phyloP scores from a whole-genome alignment of 2,329 filamentous ascomycete species.

The Taxawa tesnikishii region DNA sequence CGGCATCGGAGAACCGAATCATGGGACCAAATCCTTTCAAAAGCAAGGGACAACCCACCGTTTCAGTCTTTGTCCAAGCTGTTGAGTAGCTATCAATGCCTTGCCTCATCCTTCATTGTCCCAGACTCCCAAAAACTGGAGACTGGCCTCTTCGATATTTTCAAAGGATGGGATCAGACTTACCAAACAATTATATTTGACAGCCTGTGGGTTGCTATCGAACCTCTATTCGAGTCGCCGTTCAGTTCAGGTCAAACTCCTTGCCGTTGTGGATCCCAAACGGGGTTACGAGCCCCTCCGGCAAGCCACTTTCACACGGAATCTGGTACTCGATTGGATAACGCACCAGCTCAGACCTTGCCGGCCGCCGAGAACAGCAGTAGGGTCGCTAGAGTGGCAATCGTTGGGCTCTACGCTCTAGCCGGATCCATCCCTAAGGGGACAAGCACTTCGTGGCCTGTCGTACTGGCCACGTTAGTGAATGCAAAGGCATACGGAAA shows the following conservation, averaged over 20 bases:
- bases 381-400: neutral
- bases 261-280: too few species aligned
- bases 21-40: too few species aligned
- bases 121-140: too few species aligned
- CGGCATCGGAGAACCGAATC: too few species aligned
- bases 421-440: constrained; percentile 2
- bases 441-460: constrained; percentile 1
- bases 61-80: too few species aligned
- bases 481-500: constrained; percentile 7
- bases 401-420: constrained; percentile 1
- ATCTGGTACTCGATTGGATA: too few species aligned
- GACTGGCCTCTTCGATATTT: too few species aligned
- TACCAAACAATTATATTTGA: constrained; percentile 2
- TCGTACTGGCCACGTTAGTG: constrained; percentile 3
- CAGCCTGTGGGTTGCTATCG: constrained; percentile 4
- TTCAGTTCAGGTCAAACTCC: too few species aligned
- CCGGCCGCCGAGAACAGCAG: neutral
- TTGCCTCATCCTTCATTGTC: too few species aligned
- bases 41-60: too few species aligned
- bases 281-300: neutral
- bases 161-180: neutral
- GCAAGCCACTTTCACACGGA: neutral
- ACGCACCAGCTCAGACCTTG: neutral
- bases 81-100: too few species aligned
- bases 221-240: constrained; percentile 4